These are phyloP conservation scores for Globisporangium polare DNA, from an alignment of 352 stramenopile species.

Conservation along the genomic window DNA sequence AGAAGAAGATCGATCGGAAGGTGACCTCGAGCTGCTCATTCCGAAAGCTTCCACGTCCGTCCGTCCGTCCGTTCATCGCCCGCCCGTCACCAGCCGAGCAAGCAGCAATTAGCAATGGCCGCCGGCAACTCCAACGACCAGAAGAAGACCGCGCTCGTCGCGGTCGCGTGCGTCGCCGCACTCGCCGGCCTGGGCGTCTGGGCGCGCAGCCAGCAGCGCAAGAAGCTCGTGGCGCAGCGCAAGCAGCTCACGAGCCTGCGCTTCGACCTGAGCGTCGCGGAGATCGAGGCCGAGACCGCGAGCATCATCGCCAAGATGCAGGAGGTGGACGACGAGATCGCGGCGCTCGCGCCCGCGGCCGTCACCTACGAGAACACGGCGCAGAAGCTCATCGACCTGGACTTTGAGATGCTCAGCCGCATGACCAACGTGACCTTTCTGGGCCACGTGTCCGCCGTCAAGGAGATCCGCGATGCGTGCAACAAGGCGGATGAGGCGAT, in stretches of 20 bases:
- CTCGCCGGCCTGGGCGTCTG: slow-evolving; percentile 49
- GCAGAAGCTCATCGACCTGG: slow-evolving; percentile 75
- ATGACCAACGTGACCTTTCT: slow-evolving; percentile 86
- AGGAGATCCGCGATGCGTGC: slow-evolving; percentile 74
- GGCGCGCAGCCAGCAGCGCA: slow-evolving; percentile 43
- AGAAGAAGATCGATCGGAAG: not conserved
- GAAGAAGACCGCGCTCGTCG: slow-evolving; percentile 62
- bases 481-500: slow-evolving; percentile 80
- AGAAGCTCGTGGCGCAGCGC: slow-evolving; percentile 31
- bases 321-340: slow-evolving; percentile 69
- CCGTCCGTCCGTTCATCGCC: not conserved
- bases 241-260: slow-evolving; percentile 60
- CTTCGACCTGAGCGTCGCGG: slow-evolving; percentile 66
- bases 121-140: slow-evolving; percentile 24
- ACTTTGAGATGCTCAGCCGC: slow-evolving; percentile 82
- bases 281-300: slow-evolving; percentile 70
- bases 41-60: not conserved
- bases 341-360: slow-evolving; percentile 25
- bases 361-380: slow-evolving; percentile 70
- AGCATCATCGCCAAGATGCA: slow-evolving; percentile 68
- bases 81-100: not conserved
- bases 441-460: slow-evolving; percentile 63
- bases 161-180: slow-evolving; percentile 38
- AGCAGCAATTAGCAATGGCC: not conserved
- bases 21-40: not conserved